Percentiles rank a stretch among this genome's conserved stretches.
These are phyloP conservation scores for Aspergillus egyptiacus DNA, from an alignment of 495 filamentous ascomycete genomes.

Conservation along the genomic window DNA sequence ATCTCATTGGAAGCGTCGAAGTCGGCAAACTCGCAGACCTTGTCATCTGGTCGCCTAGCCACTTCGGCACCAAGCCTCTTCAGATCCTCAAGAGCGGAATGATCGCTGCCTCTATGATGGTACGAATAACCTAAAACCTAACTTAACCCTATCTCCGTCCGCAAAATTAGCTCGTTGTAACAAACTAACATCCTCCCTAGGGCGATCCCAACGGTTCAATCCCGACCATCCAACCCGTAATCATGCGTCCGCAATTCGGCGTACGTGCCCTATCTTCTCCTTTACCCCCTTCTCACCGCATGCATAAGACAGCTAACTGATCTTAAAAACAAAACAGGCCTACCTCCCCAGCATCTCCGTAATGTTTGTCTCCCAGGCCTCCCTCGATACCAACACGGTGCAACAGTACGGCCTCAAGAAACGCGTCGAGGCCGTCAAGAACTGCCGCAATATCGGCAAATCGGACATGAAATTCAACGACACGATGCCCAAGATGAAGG, in stretches of 20 bases:
- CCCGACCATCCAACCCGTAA: conserved; percentile 81
- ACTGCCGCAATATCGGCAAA: conserved; percentile 78
- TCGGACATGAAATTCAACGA: conserved; percentile 94
- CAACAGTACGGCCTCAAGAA: conserved; percentile 69
- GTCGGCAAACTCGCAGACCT: conserved; percentile 89
- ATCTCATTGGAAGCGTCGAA: conserved; percentile 83
- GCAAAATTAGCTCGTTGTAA: neutral
- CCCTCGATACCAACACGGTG: conserved; percentile 59
- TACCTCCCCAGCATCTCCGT: conserved; percentile 67
- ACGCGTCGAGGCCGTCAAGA: conserved; percentile 72
- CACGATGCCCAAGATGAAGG: conserved; percentile 80
- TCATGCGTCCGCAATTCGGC: conserved; percentile 84
- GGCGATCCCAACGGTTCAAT: conserved; percentile 94
- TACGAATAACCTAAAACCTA: conserved; percentile 32
- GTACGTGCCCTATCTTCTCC: conserved; percentile 28
- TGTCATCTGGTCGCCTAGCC: conserved; percentile 79
- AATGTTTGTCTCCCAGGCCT: conserved; percentile 75
- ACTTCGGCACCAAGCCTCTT: conserved; percentile 83
- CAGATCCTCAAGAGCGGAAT: conserved; percentile 86
- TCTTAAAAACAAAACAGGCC: conserved; percentile 26
- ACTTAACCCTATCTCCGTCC: neutral
- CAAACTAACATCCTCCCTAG: conserved; percentile 32
- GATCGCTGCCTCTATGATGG: conserved; percentile 83
- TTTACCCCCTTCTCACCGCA: neutral
- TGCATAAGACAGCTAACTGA: neutral